These are phyloP conservation scores for Phyllosticta citribraziliensis DNA, from an alignment of 2,329 filamentous ascomycete genomes.

Conservation along the genomic window DNA sequence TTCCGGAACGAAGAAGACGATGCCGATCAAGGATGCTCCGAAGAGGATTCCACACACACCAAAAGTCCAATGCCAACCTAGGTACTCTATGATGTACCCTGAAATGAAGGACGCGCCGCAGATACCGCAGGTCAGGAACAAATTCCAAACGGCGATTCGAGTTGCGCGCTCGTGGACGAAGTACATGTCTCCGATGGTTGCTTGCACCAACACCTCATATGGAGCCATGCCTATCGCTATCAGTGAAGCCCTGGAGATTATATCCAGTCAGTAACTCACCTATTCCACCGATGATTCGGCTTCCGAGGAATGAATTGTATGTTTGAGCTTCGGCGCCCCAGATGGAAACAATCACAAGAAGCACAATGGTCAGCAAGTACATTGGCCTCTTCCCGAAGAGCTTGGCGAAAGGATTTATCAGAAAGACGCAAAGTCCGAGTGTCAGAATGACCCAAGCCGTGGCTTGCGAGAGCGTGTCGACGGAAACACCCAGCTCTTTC, in stretches of 20 bases:
- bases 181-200: slow-evolving; percentile 37
- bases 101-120: slow-evolving; percentile 28
- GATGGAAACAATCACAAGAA: slow-evolving; percentile 40
- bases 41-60: slow-evolving; percentile 32
- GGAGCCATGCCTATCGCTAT: slow-evolving; percentile 34
- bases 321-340: slow-evolving; percentile 38
- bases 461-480: slow-evolving; percentile 35
- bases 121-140: slow-evolving; percentile 32
- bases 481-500: slow-evolving; percentile 32
- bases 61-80: slow-evolving; percentile 33
- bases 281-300: slow-evolving; percentile 37
- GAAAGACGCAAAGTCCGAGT: slow-evolving; percentile 40
- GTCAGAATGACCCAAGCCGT: slow-evolving; percentile 42
- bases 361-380: slow-evolving; percentile 37
- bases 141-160: slow-evolving; percentile 30
- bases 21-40: slow-evolving; percentile 19
- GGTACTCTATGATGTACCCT: slow-evolving; percentile 31
- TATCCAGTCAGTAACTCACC: slow-evolving; percentile 12
- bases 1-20: slow-evolving; percentile 23
- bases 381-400: slow-evolving; percentile 42
- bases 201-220: slow-evolving; percentile 44
- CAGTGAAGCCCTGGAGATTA: neutral
- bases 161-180: slow-evolving; percentile 36
- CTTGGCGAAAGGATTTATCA: slow-evolving; percentile 43
- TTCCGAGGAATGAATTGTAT: slow-evolving; percentile 38